Conservation (phyloP, 331 rosid species). For the Arachis monticola region DNA sequence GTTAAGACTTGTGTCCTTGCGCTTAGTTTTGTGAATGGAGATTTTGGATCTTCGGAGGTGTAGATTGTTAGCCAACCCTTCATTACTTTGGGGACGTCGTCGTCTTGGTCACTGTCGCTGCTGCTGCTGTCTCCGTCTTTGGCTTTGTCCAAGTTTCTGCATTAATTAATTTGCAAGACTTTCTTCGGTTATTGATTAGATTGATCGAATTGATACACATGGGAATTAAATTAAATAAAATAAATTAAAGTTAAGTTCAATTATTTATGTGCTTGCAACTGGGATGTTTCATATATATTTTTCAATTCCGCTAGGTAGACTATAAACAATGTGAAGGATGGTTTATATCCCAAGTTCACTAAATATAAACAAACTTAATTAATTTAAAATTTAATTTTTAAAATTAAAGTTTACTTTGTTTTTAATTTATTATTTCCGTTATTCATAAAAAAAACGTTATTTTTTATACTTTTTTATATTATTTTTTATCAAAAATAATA, state of each 20-base stretch:
- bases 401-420: too few species aligned
- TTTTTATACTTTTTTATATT: too few species aligned
- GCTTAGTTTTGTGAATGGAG: slow-evolving; percentile 56
- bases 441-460: too few species aligned
- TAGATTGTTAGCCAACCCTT: slow-evolving; percentile 74
- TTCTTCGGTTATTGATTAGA: background rate
- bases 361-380: too few species aligned
- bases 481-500: too few species aligned
- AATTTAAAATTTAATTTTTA: too few species aligned
- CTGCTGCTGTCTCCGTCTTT: background rate
- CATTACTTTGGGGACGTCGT: slow-evolving; percentile 52
- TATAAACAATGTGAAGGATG: too few species aligned
- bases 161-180: background rate
- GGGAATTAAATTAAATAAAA: background rate
- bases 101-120: slow-evolving; percentile 15
- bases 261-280: background rate
- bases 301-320: too few species aligned
- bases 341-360: too few species aligned
- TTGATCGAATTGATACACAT: background rate
- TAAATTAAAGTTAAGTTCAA: background rate
- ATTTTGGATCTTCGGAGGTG: slow-evolving; percentile 53
- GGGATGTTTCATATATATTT: background rate
- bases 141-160: background rate
- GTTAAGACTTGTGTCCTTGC: slow-evolving; percentile 52
- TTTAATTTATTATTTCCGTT: too few species aligned